A percentile compares a stretch with the other conserved stretches of the same genome.
phyloP scores from a whole-genome alignment of 2,329 filamentous ascomycete genomes.

The Sclerotinia subarctica region DNA sequence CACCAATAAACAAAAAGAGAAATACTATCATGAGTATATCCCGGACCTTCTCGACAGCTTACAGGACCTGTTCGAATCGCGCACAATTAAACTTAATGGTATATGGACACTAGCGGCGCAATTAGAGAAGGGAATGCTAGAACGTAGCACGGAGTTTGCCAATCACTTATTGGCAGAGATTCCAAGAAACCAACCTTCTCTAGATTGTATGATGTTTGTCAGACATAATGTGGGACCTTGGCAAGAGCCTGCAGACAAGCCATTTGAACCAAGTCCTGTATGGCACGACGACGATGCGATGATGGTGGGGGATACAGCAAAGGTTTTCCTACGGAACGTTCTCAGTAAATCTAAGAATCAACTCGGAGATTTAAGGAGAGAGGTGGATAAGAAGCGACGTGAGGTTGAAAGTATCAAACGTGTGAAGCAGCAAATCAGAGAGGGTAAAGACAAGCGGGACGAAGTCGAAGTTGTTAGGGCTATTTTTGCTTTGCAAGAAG shows the following conservation, averaged over 20 bases:
- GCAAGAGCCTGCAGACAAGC: conserved; percentile 79
- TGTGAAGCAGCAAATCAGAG: conserved; percentile 70
- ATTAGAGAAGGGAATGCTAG: conserved; percentile 76
- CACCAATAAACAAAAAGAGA: conserved; percentile 95
- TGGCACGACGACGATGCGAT: conserved; percentile 94
- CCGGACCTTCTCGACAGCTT: conserved; percentile 90
- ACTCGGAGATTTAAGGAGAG: conserved; percentile 72
- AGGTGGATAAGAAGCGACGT: conserved; percentile 79
- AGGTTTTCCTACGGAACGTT: conserved; percentile 87
- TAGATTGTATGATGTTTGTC: conserved; percentile 98
- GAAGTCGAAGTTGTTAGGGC: conserved; percentile 80
- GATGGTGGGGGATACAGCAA: conserved; percentile 80
- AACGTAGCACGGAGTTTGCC: conserved; percentile 68
- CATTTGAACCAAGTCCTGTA: conserved; percentile 90
- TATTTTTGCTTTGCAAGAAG: conserved; percentile 82
- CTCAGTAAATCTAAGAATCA: conserved; percentile 86
- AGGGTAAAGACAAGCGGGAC: conserved; percentile 83
- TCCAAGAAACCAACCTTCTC: conserved; percentile 76
- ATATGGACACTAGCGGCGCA: conserved; percentile 79
- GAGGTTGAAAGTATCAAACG: conserved; percentile 79
- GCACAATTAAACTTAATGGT: conserved; percentile 76
- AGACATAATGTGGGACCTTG: conserved; percentile 82
- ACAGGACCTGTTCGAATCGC: conserved; percentile 89
- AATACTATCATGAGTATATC: conserved; percentile 95
- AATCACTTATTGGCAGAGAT: conserved; percentile 77